Percentiles rank a stretch among this genome's conserved stretches.
Conservation (phyloP, 2,329 filamentous ascomycete species). For the Arthrocladium fulminans region DNA sequence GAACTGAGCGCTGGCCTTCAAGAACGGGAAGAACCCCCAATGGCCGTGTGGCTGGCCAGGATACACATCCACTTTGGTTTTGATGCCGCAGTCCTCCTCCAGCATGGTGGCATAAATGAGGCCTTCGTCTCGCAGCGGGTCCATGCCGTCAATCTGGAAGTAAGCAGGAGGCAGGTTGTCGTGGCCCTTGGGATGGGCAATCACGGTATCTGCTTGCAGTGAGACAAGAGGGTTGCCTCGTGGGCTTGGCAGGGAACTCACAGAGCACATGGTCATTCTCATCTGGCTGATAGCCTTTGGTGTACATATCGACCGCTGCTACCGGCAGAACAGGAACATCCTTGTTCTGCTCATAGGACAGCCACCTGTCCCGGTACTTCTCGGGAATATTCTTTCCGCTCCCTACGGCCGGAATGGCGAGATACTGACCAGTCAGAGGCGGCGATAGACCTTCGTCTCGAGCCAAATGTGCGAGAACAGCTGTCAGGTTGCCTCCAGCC, state of each 20-base stretch:
- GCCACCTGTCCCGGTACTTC: slow-evolving; percentile 28
- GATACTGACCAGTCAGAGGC: slow-evolving; percentile 40
- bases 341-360: slow-evolving; percentile 34
- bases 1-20: slow-evolving; percentile 21
- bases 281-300: slow-evolving; percentile 18
- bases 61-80: slow-evolving; percentile 26
- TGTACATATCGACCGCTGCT: slow-evolving; percentile 24
- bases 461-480: slow-evolving; percentile 30
- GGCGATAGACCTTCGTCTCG: slow-evolving; percentile 30
- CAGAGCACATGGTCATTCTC: slow-evolving; percentile 16
- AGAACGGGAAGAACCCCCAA: slow-evolving; percentile 25
- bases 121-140: slow-evolving; percentile 24
- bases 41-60: slow-evolving; percentile 28
- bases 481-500: slow-evolving; percentile 34
- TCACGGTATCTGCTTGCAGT: slow-evolving; percentile 4
- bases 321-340: slow-evolving; percentile 30
- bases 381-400: slow-evolving; percentile 26
- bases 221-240: neutral
- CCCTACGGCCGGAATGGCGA: slow-evolving; percentile 33
- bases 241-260: neutral
- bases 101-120: slow-evolving; percentile 24
- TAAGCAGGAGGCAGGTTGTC: slow-evolving; percentile 23
- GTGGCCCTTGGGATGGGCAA: slow-evolving; percentile 22
- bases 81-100: slow-evolving; percentile 21
- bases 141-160: slow-evolving; percentile 25